Percentiles rank a stretch among this genome's conserved stretches.
Conservation (phyloP, 2,329 filamentous ascomycete genomes). For the Colletotrichum sp. region DNA sequence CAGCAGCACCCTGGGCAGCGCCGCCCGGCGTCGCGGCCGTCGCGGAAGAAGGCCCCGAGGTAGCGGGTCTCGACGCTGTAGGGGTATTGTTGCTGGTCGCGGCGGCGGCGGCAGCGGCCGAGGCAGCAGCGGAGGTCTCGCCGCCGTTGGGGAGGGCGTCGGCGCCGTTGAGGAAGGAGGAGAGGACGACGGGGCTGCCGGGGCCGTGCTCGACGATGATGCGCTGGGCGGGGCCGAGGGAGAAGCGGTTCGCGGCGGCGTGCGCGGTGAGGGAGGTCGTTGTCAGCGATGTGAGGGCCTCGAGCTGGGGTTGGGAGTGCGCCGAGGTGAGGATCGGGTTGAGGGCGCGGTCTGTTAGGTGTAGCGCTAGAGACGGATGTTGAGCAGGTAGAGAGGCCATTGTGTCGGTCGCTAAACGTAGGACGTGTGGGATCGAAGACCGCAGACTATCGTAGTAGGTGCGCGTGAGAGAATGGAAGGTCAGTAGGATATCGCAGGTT, state of each 20-base stretch:
- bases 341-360: conserved; percentile 62
- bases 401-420: not conserved
- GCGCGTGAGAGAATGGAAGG: not conserved
- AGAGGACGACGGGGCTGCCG: conserved; percentile 45
- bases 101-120: not conserved
- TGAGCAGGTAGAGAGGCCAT: conserved; percentile 52
- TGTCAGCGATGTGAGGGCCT: conserved; percentile 58
- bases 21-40: not conserved
- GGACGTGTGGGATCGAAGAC: not conserved
- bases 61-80: not conserved
- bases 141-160: conserved; percentile 15
- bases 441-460: not conserved
- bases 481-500: not conserved
- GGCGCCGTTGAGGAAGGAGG: conserved; percentile 51
- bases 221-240: conserved; percentile 58
- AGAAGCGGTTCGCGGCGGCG: conserved; percentile 57
- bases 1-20: not conserved
- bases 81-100: not conserved
- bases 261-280: conserved; percentile 58
- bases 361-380: conserved; percentile 57
- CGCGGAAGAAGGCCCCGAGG: not conserved
- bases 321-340: conserved; percentile 64
- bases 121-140: not conserved
- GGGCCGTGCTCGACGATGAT: conserved; percentile 63
- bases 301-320: conserved; percentile 45